Conservation (phyloP, 2,329 filamentous ascomycete species). For the Stemphylium lycopersici region DNA sequence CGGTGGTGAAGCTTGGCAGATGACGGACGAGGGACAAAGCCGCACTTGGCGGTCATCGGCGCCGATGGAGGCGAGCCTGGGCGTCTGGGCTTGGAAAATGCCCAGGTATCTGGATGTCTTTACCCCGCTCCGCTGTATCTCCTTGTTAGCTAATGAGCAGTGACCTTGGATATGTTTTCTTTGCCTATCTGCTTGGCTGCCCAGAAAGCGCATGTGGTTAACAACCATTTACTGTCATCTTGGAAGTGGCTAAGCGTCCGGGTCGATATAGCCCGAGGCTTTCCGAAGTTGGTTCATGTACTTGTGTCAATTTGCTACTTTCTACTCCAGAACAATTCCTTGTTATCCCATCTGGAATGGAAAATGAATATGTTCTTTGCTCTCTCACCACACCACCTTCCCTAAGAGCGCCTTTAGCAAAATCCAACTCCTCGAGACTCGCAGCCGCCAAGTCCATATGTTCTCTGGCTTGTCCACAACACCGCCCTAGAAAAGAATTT, state of each 20-base stretch:
- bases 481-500: not conserved
- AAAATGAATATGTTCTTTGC: not conserved
- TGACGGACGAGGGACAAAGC: conserved; percentile 16
- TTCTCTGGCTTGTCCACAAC: conserved; percentile 1
- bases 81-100: conserved; percentile 12
- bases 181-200: not conserved
- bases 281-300: not conserved
- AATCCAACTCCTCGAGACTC: not conserved
- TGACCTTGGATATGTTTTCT: not conserved
- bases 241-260: not conserved
- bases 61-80: conserved; percentile 8
- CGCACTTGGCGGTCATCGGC: conserved; percentile 20
- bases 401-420: not conserved
- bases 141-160: not conserved
- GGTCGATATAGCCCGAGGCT: not conserved
- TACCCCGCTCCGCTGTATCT: conserved; percentile 15
- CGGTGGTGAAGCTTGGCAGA: conserved; percentile 20
- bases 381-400: not conserved
- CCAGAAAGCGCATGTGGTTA: not conserved
- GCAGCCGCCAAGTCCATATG: conserved; percentile 7
- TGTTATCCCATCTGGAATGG: not conserved
- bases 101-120: not conserved
- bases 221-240: not conserved
- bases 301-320: conserved; percentile 11
- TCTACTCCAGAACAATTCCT: conserved; percentile 3